Percentiles rank a stretch among this genome's conserved stretches.
These are phyloP conservation scores for Brassica incana DNA, from an alignment of 345 rosid genomes.

Conservation along the genomic window DNA sequence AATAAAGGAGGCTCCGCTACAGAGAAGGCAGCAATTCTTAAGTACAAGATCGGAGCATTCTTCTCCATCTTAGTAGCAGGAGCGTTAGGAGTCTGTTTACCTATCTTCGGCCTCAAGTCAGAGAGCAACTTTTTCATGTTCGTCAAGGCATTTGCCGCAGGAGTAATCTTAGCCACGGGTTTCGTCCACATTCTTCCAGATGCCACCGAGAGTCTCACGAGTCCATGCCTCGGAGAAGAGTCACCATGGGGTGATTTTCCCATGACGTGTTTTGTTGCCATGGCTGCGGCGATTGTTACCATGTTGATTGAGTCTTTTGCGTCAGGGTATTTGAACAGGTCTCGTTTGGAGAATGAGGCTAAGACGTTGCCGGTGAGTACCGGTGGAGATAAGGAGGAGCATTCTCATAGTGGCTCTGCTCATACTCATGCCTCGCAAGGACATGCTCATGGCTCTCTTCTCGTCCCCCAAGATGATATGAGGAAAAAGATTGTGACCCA, in stretches of 20 bases:
- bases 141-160: conserved; percentile 68
- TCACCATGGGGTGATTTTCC: conserved; percentile 61
- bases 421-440: conserved; percentile 66
- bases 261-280: conserved; percentile 55
- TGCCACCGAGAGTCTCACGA: conserved; percentile 53
- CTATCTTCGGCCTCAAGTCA: conserved; percentile 52
- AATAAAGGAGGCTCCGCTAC: conserved; percentile 2
- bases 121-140: conserved; percentile 57
- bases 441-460: conserved; percentile 57
- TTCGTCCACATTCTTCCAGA: conserved; percentile 68
- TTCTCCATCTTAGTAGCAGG: conserved; percentile 58
- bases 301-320: conserved; percentile 60
- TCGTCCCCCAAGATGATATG: conserved; percentile 26
- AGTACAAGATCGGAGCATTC: conserved; percentile 47
- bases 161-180: conserved; percentile 67
- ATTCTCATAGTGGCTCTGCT: conserved; percentile 44
- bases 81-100: conserved; percentile 54
- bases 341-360: conserved; percentile 29
- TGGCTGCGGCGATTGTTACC: conserved; percentile 56
- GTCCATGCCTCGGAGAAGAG: conserved; percentile 46
- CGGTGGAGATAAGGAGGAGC: neutral
- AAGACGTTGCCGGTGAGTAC: conserved; percentile 30
- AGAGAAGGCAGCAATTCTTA: conserved; percentile 36
- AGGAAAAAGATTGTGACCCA: conserved; percentile 47
- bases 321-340: conserved; percentile 47